These are phyloP conservation scores for Anacardium occidentale DNA, from an alignment of 345 rosid genomes.

Conservation along the genomic window DNA sequence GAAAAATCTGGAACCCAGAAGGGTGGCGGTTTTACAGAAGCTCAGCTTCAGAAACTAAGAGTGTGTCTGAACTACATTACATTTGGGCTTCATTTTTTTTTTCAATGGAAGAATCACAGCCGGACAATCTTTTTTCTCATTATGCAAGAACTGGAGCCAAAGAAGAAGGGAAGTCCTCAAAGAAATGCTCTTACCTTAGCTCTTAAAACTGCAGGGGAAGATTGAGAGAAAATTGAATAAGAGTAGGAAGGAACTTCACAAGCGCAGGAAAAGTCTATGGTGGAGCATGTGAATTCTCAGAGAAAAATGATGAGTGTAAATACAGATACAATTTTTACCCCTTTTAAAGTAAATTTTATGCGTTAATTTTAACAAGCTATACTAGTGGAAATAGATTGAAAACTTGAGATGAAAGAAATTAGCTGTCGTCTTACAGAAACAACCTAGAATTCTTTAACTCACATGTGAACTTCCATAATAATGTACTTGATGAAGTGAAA, in stretches of 20 bases:
- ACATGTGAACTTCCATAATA: constrained; percentile 21
- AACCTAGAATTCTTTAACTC: constrained; percentile 30
- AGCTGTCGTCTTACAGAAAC: constrained; percentile 30
- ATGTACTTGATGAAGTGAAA: constrained; percentile 17
- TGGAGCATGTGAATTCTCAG: constrained; percentile 96
- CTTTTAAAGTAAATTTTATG: constrained; percentile 30
- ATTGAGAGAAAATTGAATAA: constrained; percentile 59
- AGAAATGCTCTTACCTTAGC: constrained; percentile 80
- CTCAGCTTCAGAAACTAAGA: constrained; percentile 77
- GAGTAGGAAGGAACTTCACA: constrained; percentile 75
- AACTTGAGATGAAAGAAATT: constrained; percentile 23
- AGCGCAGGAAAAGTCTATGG: constrained; percentile 77
- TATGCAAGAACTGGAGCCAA: constrained; percentile 64
- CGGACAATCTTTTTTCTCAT: background rate
- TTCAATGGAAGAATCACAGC: background rate
- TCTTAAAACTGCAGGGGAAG: constrained; percentile 77
- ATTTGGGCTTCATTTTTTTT: background rate
- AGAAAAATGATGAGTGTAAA: constrained; percentile 58
- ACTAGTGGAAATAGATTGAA: constrained; percentile 16
- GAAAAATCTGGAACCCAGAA: constrained; percentile 87
- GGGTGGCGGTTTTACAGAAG: constrained; percentile 96
- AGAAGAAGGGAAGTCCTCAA: constrained; percentile 52
- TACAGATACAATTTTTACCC: constrained; percentile 10
- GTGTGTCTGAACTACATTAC: constrained; percentile 36
- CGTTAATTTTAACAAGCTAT: constrained; percentile 10